Percentiles rank a stretch among this genome's conserved stretches.
phyloP scores from a whole-genome alignment of 1,284 basidiomycete genomes.

The Ustilago crameri region DNA sequence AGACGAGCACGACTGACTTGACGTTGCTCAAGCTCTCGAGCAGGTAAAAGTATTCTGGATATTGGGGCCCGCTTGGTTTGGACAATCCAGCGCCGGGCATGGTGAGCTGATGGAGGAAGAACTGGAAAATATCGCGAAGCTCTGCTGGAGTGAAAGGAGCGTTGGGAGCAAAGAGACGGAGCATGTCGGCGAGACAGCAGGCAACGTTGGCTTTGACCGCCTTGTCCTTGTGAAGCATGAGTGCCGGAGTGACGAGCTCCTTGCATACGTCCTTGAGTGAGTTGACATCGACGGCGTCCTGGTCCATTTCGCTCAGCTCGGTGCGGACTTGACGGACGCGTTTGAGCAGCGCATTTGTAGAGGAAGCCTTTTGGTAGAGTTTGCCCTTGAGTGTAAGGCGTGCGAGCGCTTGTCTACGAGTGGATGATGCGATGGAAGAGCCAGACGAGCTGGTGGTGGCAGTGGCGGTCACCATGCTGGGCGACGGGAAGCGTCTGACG shows the following conservation, averaged over 20 bases:
- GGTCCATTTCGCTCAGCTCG: constrained; percentile 85
- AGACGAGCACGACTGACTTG: constrained; percentile 92
- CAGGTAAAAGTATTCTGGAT: constrained; percentile 74
- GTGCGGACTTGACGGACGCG: constrained; percentile 46
- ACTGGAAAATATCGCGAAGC: constrained; percentile 71
- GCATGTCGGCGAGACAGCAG: constrained; percentile 92
- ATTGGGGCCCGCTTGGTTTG: constrained; percentile 51
- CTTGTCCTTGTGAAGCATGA: constrained; percentile 90
- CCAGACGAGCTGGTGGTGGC: constrained; percentile 24
- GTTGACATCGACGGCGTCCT: constrained; percentile 81
- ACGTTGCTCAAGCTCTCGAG: constrained; percentile 91
- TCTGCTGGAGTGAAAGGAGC: constrained; percentile 91
- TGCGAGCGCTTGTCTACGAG: constrained; percentile 35
- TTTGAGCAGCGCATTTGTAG: constrained; percentile 57
- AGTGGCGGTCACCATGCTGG: constrained; percentile 29
- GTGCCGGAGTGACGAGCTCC: constrained; percentile 81
- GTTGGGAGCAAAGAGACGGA: constrained; percentile 93
- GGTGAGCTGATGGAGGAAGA: constrained; percentile 73
- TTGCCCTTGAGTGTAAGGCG: constrained; percentile 53
- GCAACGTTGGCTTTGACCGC: constrained; percentile 93
- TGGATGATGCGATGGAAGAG: constrained; percentile 18
- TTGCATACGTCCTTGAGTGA: constrained; percentile 79
- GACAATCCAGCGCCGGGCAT: constrained; percentile 45
- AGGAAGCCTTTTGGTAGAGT: constrained; percentile 49
- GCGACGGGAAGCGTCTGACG: background rate